Percentiles rank a stretch among this genome's conserved stretches.
Evolutionary conservation across 1,284 basidiomycete species (phyloP).

Genomic region (Fomitopsis pinicola): DNA sequence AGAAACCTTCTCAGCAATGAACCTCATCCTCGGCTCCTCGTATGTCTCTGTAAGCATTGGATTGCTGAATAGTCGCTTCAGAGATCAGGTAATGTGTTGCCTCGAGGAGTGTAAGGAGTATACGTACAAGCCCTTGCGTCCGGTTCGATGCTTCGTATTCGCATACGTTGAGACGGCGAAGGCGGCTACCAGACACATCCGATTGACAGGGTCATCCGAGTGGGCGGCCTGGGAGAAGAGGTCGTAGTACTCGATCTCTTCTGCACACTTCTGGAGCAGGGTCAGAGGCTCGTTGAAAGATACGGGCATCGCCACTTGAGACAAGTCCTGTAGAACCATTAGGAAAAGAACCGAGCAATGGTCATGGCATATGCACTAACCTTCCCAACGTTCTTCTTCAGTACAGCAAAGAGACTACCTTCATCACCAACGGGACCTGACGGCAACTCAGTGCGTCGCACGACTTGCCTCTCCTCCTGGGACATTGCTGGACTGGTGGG

Average conservation of each 20-base stretch:
- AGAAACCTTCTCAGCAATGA: conserved; percentile 85
- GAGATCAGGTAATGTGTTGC: neutral
- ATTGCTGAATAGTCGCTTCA: conserved; percentile 47
- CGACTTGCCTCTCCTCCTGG: conserved; percentile 20
- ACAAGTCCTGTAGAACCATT: conserved; percentile 60
- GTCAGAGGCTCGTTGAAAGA: conserved; percentile 88
- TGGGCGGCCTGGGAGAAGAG: conserved; percentile 66
- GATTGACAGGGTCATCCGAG: conserved; percentile 60
- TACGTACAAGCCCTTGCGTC: conserved; percentile 84
- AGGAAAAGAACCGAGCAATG: neutral
- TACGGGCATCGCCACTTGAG: conserved; percentile 80
- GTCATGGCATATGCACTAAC: conserved; percentile 31
- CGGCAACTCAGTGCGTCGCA: conserved; percentile 63
- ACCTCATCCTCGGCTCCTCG: conserved; percentile 75
- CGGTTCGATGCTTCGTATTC: conserved; percentile 75
- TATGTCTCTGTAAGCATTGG: conserved; percentile 89
- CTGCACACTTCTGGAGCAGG: conserved; percentile 73
- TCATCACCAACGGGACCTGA: conserved; percentile 73
- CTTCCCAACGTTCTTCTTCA: conserved; percentile 94
- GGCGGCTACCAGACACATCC: conserved; percentile 75
- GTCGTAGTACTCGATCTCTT: conserved; percentile 80
- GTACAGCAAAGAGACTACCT: conserved; percentile 79
- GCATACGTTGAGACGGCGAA: conserved; percentile 84
- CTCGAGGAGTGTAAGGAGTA: neutral
- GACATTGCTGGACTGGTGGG: conserved; percentile 1